Conservation (phyloP, 2,329 filamentous ascomycete species). For the Knoxdaviesia proteae region DNA sequence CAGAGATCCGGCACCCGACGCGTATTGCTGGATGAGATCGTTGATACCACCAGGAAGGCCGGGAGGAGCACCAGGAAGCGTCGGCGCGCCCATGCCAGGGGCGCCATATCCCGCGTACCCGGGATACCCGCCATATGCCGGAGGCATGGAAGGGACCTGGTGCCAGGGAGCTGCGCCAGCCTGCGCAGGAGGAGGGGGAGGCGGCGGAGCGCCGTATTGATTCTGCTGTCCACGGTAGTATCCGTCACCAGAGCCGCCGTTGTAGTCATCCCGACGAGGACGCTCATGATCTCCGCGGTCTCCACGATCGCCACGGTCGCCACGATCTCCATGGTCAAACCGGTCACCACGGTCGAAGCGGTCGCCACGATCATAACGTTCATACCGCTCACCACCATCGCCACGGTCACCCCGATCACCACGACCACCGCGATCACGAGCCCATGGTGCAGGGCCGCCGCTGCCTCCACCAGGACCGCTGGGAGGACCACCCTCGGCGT, state of each 20-base stretch:
- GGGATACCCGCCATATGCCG: conserved; percentile 34
- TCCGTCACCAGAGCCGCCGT: conserved; percentile 11
- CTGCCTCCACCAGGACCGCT: conserved; percentile 19
- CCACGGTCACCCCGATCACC: conserved; percentile 15
- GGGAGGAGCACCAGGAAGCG: conserved; percentile 30
- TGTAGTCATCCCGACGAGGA: conserved; percentile 6
- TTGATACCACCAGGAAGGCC: conserved; percentile 35
- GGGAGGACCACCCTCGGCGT: conserved; percentile 20
- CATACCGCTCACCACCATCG: conserved; percentile 19
- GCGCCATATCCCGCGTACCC: conserved; percentile 29
- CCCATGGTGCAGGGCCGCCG: conserved; percentile 37
- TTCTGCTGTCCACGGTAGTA: conserved; percentile 6
- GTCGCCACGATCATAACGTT: conserved; percentile 11
- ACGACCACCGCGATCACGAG: conserved; percentile 33
- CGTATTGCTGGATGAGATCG: conserved; percentile 47
- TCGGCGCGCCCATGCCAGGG: conserved; percentile 24
- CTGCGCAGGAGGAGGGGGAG: conserved; percentile 5
- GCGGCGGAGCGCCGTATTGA: conserved; percentile 1
- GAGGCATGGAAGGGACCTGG: conserved; percentile 28
- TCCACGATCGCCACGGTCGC: conserved; percentile 1
- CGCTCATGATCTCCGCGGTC: conserved; percentile 1
- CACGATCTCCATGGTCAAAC: conserved; percentile 12
- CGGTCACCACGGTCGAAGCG: conserved; percentile 19
- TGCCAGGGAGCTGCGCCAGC: conserved; percentile 34
- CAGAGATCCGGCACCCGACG: conserved; percentile 24